Evolutionary conservation across 2,329 filamentous ascomycete genomes (phyloP), one percentile per base, ranked within the genome.

Genomic region (Ophiostoma sp.): DNA sequence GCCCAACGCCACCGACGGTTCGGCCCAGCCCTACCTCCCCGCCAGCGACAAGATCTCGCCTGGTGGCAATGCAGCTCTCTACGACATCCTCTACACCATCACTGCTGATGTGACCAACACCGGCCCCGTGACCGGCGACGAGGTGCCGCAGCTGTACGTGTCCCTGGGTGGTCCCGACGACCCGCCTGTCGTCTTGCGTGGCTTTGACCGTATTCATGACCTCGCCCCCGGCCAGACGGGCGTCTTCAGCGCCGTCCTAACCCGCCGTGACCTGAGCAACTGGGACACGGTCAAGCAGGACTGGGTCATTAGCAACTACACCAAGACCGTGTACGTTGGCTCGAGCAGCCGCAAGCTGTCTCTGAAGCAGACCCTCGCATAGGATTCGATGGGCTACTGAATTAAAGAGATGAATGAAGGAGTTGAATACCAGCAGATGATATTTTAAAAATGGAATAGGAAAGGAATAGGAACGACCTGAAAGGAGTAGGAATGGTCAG

Each of bases 261-360:
- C 90, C 6, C 88, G 95, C 52, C 90, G 94, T 73, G 95, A 98
- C 79, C 77, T 98, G 72, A 94, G 91, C 80, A 96, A 94, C 84
- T 98, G 95, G 95, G 93, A 97, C 77, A 84, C 88, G 0, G 85
- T 79, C 1, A 80, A 83, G n/a, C 95, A 98, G 85, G 91, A 98
- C 84, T 98, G 95, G 95, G 88, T 94, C 63, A 78, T 89, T n/a
- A 85, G 83, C 9, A 77, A 82, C 22, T 78, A 82, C 64, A 78
- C 84, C 73, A 90, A 90, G 84, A 88, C 80, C 72, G 84, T 88
- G 15, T 87, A 80, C 75, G 86, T 90, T 8, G 88, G 88, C 2
- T 82, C 84, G 76, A 88, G 86, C 78, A 89, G 87, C 73, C 82
- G 88, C 69, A 84, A 89, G 77, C 78, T 90, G 78, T 84, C 84